Conservation (phyloP, 345 rosid genomes). For the Ricinus communis region DNA sequence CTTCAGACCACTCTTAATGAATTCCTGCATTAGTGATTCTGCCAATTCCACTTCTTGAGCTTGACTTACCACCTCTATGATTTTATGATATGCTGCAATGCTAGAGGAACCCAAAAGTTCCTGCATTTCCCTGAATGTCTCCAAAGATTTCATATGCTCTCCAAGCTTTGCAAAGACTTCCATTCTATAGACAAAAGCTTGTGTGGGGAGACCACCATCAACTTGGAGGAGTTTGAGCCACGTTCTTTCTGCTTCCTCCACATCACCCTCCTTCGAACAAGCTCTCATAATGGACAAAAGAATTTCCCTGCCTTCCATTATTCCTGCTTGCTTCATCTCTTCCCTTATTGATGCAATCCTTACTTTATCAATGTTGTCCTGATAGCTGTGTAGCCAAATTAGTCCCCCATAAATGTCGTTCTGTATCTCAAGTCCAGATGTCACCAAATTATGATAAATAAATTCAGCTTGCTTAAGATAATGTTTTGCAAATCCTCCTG, state of each 20-base stretch:
- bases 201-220: conserved; percentile 50
- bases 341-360: conserved; percentile 53
- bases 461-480: conserved; percentile 83
- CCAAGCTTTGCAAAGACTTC: conserved; percentile 64
- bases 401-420: conserved; percentile 67
- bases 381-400: conserved; percentile 86
- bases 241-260: conserved; percentile 61
- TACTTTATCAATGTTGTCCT: conserved; percentile 55
- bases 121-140: conserved; percentile 67
- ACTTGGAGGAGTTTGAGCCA: conserved; percentile 54
- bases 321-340: conserved; percentile 63
- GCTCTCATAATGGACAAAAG: conserved; percentile 70
- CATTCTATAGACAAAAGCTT: conserved; percentile 75
- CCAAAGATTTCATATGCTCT: conserved; percentile 51
- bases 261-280: conserved; percentile 62
- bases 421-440: conserved; percentile 66
- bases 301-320: conserved; percentile 61
- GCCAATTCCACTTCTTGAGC: conserved; percentile 50
- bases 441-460: conserved; percentile 69
- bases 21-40: conserved; percentile 65
- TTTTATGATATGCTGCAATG: conserved; percentile 70
- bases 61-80: conserved; percentile 59
- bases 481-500: conserved; percentile 51
- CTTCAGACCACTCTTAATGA: conserved; percentile 60
- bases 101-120: conserved; percentile 48